phyloP scores from a whole-genome alignment of 2,329 filamentous ascomycete genomes.

The Diaporthe sp. region DNA sequence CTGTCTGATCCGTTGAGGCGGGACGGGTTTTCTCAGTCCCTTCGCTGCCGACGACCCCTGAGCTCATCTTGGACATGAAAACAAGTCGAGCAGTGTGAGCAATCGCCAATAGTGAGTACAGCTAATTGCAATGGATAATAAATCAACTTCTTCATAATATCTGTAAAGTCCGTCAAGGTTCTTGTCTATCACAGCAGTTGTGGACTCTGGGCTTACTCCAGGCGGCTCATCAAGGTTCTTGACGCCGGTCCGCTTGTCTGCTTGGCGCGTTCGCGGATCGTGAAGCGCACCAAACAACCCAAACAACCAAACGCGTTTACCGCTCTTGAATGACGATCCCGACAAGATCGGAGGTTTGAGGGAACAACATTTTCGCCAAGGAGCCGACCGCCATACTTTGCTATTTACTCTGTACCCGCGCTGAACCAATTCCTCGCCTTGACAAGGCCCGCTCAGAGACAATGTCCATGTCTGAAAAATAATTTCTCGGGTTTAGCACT shows the following conservation, averaged over 20 bases:
- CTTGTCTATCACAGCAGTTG: not conserved
- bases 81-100: too few relatives aligned
- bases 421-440: not conserved
- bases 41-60: not conserved
- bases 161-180: not conserved
- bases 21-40: not conserved
- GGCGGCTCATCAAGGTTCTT: slow-evolving; percentile 3
- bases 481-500: not conserved
- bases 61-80: not conserved
- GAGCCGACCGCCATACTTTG: not conserved
- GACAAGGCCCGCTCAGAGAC: too few relatives aligned
- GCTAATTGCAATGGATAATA: not conserved
- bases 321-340: not conserved
- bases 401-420: too few relatives aligned
- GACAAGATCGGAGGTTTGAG: not conserved
- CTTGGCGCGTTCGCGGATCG: not conserved
- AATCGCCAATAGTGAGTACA: rapidly evolving
- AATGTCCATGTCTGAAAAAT: not conserved
- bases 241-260: not conserved
- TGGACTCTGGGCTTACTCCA: not conserved
- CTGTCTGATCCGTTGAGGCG: not conserved
- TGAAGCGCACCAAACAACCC: not conserved
- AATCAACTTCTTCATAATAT: not conserved
- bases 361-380: not conserved
- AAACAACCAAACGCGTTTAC: not conserved